Percentiles rank a stretch among this genome's conserved stretches.
Conservation (phyloP, 2,329 filamentous ascomycete species). For the Trichoderma sp. region DNA sequence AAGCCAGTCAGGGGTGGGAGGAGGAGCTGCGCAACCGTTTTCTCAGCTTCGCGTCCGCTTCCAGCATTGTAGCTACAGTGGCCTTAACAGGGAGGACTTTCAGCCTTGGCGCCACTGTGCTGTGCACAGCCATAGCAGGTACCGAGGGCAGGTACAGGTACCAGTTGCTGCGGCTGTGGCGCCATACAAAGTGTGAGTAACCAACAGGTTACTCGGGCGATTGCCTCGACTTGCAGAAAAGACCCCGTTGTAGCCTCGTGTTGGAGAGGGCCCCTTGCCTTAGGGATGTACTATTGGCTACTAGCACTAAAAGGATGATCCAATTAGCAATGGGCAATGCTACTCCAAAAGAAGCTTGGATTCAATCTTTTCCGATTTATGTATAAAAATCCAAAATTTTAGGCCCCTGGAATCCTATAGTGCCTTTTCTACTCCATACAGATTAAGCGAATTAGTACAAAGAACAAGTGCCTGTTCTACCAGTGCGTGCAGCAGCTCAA, state of each 20-base stretch:
- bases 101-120: conserved; percentile 15
- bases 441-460: neutral
- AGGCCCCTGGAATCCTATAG: neutral
- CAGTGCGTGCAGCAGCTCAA: neutral
- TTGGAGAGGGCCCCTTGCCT: neutral
- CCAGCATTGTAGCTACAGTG: conserved; percentile 43
- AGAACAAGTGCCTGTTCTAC: neutral
- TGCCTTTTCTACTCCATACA: neutral
- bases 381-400: neutral
- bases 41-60: conserved; percentile 21
- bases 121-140: conserved; percentile 17
- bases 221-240: neutral
- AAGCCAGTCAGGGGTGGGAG: conserved; percentile 24
- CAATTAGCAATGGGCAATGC: neutral
- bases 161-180: neutral
- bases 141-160: neutral
- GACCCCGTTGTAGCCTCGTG: conserved; percentile 16
- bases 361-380: neutral
- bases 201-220: neutral
- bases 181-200: conserved; percentile 7
- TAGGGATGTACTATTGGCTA: neutral
- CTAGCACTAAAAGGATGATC: neutral
- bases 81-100: conserved; percentile 33
- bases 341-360: neutral
- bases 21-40: conserved; percentile 14